Evolutionary conservation across 371 early-diverging fungal genomes (phyloP).

Genomic region (Mucor racemosus): DNA sequence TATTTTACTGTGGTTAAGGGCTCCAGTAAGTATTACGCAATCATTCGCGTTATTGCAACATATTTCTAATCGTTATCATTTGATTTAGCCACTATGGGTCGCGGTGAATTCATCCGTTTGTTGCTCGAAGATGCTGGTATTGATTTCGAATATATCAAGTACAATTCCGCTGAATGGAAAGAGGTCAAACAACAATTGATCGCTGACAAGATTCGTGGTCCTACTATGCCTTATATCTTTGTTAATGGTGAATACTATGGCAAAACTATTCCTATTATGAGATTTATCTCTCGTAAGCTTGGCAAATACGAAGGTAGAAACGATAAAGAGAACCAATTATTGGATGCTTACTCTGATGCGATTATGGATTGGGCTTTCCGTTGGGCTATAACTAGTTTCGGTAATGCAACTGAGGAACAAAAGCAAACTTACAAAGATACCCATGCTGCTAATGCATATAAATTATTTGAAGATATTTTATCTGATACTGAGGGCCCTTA

Average conservation of each 20-base stretch:
- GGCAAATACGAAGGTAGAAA: conserved; percentile 32
- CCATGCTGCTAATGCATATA: neutral
- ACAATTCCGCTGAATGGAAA: conserved; percentile 20
- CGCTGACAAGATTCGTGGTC: conserved; percentile 7
- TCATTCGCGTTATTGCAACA: neutral
- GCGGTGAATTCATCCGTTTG: conserved; percentile 34
- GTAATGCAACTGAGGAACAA: neutral
- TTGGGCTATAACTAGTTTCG: neutral
- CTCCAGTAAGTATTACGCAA: conserved; percentile 15
- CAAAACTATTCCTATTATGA: conserved; percentile 29
- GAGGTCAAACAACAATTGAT: conserved; percentile 20
- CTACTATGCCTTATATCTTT: conserved; percentile 32
- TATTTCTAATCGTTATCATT: neutral
- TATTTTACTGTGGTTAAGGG: conserved; percentile 19
- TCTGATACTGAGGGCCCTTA: conserved; percentile 31
- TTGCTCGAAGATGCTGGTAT: conserved; percentile 40
- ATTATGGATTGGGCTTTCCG: conserved; percentile 18
- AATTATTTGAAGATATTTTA: conserved; percentile 10
- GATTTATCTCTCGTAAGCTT: conserved; percentile 30
- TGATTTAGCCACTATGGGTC: conserved; percentile 22
- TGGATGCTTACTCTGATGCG: conserved; percentile 28
- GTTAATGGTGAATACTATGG: conserved; percentile 31
- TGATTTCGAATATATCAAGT: conserved; percentile 29
- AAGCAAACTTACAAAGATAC: conserved; percentile 10
- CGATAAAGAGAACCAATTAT: conserved; percentile 30